Conservation (phyloP, 2,329 filamentous ascomycete genomes). For the Dendryphion nanum region DNA sequence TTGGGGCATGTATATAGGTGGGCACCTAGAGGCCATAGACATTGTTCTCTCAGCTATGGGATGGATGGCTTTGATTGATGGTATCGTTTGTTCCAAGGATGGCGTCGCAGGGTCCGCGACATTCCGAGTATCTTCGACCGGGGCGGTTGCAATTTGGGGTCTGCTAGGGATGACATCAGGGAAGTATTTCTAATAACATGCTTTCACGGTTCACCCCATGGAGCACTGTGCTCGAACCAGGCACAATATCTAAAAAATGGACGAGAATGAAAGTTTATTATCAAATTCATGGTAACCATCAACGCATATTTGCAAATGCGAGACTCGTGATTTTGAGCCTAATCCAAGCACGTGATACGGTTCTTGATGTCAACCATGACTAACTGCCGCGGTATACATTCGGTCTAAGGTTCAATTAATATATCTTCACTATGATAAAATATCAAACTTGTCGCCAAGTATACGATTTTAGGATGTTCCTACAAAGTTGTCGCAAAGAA, state of each 20-base stretch:
- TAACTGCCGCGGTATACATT: too few relatives aligned
- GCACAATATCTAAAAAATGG: too few relatives aligned
- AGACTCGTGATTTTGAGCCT: too few relatives aligned
- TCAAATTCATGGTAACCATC: too few relatives aligned
- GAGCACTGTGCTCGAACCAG: not conserved
- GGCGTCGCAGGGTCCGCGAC: constrained; percentile 9
- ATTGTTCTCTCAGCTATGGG: constrained; percentile 13
- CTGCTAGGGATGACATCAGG: constrained; percentile 17
- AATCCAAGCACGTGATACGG: too few relatives aligned
- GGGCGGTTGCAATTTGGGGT: constrained; percentile 14
- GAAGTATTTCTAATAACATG: constrained; percentile 10
- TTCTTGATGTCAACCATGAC: too few relatives aligned
- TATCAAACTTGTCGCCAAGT: too few relatives aligned
- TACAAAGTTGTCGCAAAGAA: too few relatives aligned
- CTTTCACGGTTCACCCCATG: not conserved
- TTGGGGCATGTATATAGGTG: constrained; percentile 15
- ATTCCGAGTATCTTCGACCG: constrained; percentile 8
- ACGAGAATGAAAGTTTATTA: not conserved
- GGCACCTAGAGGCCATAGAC: constrained; percentile 18
- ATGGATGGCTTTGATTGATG: constrained; percentile 16
- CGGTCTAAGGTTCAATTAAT: too few relatives aligned
- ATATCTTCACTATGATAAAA: too few relatives aligned
- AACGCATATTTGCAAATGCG: too few relatives aligned
- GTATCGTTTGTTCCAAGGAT: constrained; percentile 12
- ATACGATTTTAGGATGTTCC: too few relatives aligned